These are phyloP conservation scores for Coccomyxa subellipsoidea DNA, from an alignment of 163 green algal species.

Conservation along the genomic window DNA sequence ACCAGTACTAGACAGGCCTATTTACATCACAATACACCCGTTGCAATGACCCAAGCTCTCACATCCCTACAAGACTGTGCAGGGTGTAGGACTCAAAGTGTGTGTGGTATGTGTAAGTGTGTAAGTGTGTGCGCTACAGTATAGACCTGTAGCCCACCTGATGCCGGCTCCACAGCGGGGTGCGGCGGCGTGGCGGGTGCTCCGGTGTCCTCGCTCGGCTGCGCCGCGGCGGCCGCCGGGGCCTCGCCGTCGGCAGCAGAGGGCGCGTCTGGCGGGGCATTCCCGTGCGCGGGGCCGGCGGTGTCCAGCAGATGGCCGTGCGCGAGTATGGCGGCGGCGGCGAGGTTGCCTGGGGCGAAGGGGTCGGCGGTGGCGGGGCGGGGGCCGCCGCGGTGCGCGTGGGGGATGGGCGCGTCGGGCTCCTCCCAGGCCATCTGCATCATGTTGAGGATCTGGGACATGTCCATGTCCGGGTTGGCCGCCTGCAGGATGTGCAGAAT, in stretches of 20 bases:
- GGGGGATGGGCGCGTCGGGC: background rate
- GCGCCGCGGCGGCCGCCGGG: too few relatives aligned
- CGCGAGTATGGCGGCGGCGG: background rate
- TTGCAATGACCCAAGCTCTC: too few relatives aligned
- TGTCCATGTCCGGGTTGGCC: background rate
- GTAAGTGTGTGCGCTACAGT: too few relatives aligned
- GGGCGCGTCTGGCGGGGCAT: too few relatives aligned
- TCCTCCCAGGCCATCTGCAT: conserved; percentile 3
- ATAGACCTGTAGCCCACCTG: background rate
- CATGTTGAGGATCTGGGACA: conserved; percentile 4
- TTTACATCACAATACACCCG: too few relatives aligned
- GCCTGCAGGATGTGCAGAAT: conserved; percentile 4
- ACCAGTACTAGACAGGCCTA: too few relatives aligned
- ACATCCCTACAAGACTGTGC: too few relatives aligned
- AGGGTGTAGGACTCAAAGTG: too few relatives aligned
- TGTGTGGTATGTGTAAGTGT: too few relatives aligned
- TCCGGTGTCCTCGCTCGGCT: too few relatives aligned
- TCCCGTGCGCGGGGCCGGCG: too few relatives aligned
- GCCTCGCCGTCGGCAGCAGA: background rate
- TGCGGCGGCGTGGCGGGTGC: background rate
- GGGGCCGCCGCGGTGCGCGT: background rate
- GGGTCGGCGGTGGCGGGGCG: background rate
- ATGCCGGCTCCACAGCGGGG: background rate
- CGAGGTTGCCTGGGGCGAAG: background rate
- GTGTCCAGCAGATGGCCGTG: background rate